Conservation (phyloP, 768 basidiomycete species). For the Pleurotus ostreatus region DNA sequence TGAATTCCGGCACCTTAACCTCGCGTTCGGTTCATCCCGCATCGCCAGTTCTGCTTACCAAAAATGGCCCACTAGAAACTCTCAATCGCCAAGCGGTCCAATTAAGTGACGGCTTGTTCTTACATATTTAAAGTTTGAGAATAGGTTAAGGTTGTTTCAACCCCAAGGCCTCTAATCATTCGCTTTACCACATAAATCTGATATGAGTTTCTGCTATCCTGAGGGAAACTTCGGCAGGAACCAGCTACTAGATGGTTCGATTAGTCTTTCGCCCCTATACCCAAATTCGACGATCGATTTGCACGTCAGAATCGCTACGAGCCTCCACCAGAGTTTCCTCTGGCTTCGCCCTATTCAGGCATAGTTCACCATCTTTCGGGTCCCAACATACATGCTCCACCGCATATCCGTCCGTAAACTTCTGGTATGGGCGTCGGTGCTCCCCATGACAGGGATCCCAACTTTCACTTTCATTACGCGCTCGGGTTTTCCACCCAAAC, state of each 20-base stretch:
- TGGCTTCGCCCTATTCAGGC: too few species aligned
- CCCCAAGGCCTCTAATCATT: conserved; percentile 92
- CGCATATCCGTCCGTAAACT: too few species aligned
- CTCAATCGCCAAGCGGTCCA: conserved; percentile 80
- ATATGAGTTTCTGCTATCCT: conserved; percentile 52
- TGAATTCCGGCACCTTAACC: conserved; percentile 77
- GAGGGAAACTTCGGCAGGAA: conserved; percentile 89
- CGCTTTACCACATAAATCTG: conserved; percentile 72
- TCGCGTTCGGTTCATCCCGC: conserved; percentile 68
- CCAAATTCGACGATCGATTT: conserved; percentile 94
- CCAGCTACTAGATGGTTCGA: conserved; percentile 93
- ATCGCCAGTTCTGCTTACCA: conserved; percentile 68
- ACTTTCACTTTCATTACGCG: too few species aligned
- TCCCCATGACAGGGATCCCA: too few species aligned
- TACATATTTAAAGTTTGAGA: conserved; percentile 83
- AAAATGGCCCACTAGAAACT: conserved; percentile 81
- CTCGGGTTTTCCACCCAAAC: too few species aligned
- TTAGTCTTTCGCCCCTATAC: conserved; percentile 97
- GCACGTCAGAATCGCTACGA: conserved; percentile 95
- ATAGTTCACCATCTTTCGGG: too few species aligned
- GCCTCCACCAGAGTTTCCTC: conserved; percentile 96
- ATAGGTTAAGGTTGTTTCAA: conserved; percentile 85
- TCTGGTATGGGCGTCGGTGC: too few species aligned
- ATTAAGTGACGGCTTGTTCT: conserved; percentile 80
- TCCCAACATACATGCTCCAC: too few species aligned